Evolutionary conservation across 2,329 filamentous ascomycete genomes (phyloP).

Genomic region (Fusarium temperatum): DNA sequence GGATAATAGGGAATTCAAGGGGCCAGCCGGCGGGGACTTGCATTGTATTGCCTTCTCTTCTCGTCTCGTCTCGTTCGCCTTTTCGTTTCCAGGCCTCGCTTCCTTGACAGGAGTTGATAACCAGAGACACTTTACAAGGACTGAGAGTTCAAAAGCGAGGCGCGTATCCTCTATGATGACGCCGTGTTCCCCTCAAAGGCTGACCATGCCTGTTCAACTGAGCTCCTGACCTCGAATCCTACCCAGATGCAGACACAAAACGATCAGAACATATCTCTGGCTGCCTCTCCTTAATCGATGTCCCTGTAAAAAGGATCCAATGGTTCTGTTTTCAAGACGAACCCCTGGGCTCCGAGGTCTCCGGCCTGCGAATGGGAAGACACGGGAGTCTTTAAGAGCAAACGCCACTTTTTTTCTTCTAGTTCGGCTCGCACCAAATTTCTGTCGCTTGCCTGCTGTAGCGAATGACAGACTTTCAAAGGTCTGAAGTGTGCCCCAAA

Average conservation of each 20-base stretch:
- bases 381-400: conserved; percentile 26
- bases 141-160: background rate
- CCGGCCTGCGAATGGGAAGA: conserved; percentile 43
- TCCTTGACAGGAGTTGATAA: background rate
- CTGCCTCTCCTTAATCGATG: conserved; percentile 14
- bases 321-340: conserved; percentile 5
- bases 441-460: background rate
- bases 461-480: background rate
- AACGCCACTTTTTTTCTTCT: conserved; percentile 22
- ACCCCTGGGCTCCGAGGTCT: conserved; percentile 38
- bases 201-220: background rate
- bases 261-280: conserved; percentile 10
- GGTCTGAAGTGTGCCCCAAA: background rate
- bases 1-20: conserved; percentile 27
- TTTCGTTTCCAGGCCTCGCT: conserved; percentile 13
- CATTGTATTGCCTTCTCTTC: conserved; percentile 18
- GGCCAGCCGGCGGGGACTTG: conserved; percentile 21
- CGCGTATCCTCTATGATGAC: conserved; percentile 15
- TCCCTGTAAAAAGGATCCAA: conserved; percentile 15
- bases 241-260: background rate
- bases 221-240: background rate
- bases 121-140: background rate
- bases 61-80: conserved; percentile 23
- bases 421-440: conserved; percentile 17
- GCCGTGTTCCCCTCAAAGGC: background rate